Conservation (phyloP, 164 flowering plant species). For the Vitis rupestris region DNA sequence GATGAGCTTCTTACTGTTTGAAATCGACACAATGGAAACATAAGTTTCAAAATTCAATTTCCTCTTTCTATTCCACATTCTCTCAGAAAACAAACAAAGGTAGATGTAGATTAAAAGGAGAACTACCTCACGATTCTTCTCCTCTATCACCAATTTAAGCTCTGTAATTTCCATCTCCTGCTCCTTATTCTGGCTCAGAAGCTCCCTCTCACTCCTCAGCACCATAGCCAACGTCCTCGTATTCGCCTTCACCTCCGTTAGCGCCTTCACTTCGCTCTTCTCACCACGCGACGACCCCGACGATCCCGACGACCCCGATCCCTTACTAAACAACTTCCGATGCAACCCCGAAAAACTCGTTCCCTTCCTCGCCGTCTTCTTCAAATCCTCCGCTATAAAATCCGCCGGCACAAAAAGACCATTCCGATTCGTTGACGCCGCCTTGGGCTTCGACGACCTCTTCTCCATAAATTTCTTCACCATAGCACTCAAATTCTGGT, state of each 20-base stretch:
- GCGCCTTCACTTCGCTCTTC: conserved; percentile 48
- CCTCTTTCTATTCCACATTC: too few species aligned
- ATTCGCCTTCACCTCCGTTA: conserved; percentile 77
- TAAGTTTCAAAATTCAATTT: too few species aligned
- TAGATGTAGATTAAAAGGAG: neutral
- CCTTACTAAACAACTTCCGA: conserved; percentile 70
- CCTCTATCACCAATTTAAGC: conserved; percentile 53
- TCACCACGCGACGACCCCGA: conserved; percentile 19
- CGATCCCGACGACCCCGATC: conserved; percentile 22
- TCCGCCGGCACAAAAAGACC: conserved; percentile 56
- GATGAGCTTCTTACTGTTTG: too few species aligned
- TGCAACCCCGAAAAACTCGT: conserved; percentile 45
- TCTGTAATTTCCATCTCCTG: conserved; percentile 56
- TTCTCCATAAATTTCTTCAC: conserved; percentile 83
- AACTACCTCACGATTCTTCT: conserved; percentile 63
- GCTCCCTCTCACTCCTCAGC: conserved; percentile 91
- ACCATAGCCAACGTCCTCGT: conserved; percentile 93
- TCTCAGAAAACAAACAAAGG: neutral
- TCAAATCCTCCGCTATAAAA: conserved; percentile 63
- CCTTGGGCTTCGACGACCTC: conserved; percentile 28
- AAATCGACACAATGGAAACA: too few species aligned
- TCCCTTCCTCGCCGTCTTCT: conserved; percentile 60
- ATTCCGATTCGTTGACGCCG: conserved; percentile 13
- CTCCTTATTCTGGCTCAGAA: conserved; percentile 70
- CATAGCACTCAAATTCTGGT: conserved; percentile 48